Evolutionary conservation across 2,329 filamentous ascomycete genomes (phyloP).

Genomic region (Herpotrichia juniperi): DNA sequence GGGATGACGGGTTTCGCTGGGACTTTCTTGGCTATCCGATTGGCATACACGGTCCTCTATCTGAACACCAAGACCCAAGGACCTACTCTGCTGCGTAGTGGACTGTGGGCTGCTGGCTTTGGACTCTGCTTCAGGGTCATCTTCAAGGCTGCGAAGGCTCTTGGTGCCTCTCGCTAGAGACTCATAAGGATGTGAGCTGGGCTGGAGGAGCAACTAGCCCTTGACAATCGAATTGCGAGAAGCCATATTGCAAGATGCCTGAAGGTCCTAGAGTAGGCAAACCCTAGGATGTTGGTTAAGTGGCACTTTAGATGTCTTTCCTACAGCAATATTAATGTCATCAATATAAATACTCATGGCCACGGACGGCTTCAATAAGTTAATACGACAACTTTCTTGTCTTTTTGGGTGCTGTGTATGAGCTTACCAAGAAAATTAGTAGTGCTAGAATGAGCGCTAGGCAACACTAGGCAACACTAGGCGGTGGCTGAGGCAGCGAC

Average conservation of each 20-base stretch:
- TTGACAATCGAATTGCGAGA: no score
- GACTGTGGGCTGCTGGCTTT: conserved; percentile 24
- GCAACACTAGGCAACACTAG: conserved; percentile 1
- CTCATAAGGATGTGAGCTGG: neutral
- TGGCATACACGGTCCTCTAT: conserved; percentile 48
- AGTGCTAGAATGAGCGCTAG: neutral
- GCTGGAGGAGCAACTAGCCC: no score
- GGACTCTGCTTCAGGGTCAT: conserved; percentile 29
- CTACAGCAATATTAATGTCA: no score
- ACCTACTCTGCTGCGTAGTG: conserved; percentile 21
- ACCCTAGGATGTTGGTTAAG: no score
- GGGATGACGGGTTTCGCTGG: conserved; percentile 44
- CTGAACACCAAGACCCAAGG: conserved; percentile 32
- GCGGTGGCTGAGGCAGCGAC: neutral
- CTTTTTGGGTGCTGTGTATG: no score
- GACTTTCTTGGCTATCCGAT: conserved; percentile 43
- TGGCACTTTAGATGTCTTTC: no score
- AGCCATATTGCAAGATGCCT: no score
- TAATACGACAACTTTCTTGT: no score
- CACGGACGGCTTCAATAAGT: no score
- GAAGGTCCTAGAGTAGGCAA: no score
- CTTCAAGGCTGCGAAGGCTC: conserved; percentile 27
- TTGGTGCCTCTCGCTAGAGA: conserved; percentile 12
- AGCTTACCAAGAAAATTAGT: no score
- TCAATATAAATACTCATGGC: no score